Evolutionary conservation across 345 rosid genomes (phyloP).

Genomic region (Citrus sinensis): DVS_A1.0 CM039168.1:541501-542000

Average conservation of each 20-base stretch:
- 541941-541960: conserved; percentile 28
- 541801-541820: conserved; percentile 60
- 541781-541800: conserved; percentile 43
- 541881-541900: conserved; percentile 73
- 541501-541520: conserved; percentile 74
- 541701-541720: conserved; percentile 37
- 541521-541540: conserved; percentile 65
- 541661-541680: conserved; percentile 64
- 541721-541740: conserved; percentile 21
- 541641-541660: conserved; percentile 82
- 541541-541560: conserved; percentile 74
- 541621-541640: conserved; percentile 79
- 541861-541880: conserved; percentile 68
- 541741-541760: conserved; percentile 2
- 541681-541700: conserved; percentile 68
- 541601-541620: conserved; percentile 70
- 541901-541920: conserved; percentile 78
- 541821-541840: conserved; percentile 65
- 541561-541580: conserved; percentile 54
- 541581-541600: conserved; percentile 68
- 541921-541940: conserved; percentile 47
- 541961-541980: conserved; percentile 71
- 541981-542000: conserved; percentile 75
- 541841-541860: conserved; percentile 67
- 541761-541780: conserved; percentile 3